phyloP scores from a whole-genome alignment of 148 eudicot genomes.

The Rheum nobile region DNA sequence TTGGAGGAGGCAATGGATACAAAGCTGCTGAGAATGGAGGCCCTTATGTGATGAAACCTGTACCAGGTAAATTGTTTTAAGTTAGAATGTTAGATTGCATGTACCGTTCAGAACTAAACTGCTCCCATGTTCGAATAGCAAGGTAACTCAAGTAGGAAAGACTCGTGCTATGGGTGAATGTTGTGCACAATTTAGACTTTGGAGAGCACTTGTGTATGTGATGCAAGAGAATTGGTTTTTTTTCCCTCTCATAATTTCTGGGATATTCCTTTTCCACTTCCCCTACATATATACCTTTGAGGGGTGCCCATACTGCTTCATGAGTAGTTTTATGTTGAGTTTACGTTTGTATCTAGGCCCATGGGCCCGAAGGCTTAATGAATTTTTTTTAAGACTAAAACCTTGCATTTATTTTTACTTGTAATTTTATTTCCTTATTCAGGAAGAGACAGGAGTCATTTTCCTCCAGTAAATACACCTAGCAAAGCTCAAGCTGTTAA shows the following conservation, averaged over 20 bases:
- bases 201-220: background rate
- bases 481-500: constrained; percentile 35
- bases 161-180: background rate
- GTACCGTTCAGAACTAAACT: background rate
- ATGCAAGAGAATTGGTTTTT: background rate
- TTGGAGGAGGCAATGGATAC: constrained; percentile 9
- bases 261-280: background rate
- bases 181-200: background rate
- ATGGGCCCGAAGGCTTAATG: background rate
- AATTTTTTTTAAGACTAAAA: background rate
- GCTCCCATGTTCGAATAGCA: background rate
- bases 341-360: background rate
- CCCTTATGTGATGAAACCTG: constrained; percentile 3
- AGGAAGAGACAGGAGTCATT: constrained; percentile 30
- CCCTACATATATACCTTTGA: background rate
- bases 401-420: background rate
- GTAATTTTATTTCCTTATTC: background rate
- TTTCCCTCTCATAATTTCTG: background rate
- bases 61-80: background rate
- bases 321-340: background rate
- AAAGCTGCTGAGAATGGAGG: constrained; percentile 5
- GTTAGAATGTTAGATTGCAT: background rate
- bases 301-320: background rate
- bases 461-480: constrained; percentile 23
- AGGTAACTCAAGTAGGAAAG: background rate